Base-by-base conservation (phyloP, 2,329 filamentous ascomycete genomes). In the Talaromyces amestolkiae region DNA sequence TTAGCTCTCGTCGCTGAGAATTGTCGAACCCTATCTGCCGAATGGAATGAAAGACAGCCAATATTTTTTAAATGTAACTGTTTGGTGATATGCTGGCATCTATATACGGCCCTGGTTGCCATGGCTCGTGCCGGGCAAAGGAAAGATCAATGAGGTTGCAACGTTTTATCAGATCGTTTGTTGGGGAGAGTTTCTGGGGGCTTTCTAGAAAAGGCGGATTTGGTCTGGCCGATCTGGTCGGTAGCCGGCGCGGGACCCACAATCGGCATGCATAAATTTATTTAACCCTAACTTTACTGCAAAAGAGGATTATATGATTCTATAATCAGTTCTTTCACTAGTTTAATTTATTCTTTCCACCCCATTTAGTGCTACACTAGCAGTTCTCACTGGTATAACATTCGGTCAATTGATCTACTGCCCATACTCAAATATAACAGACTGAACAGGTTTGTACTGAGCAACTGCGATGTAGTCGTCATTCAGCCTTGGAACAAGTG, bases 371-470 rank as follows among this genome's bases (percentile, higher is more conserved):
- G 27, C 27, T 31, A 31, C 27, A 31, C 27, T 6, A 31, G 3
- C 5, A 31, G 27, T 7, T 31, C 27, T 31, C 27, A 6, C 22
- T 22, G 3, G 1, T 22, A 2, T 22, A 3, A 22, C 27, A 31
- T 31, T 3, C 27, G 27, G 27, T 31, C 6, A 31, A 31, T 31
- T 31, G 5, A 6, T 31, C 27, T 31, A 31, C 27, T 31, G 27
- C 27, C 31, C 53, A 22, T 58, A 43, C n/a, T 45, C 56, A 31
- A 19, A 39, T 41, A 58, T 58, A 13, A 59, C 56, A 43, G 56
- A 43, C 22, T 17, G 15, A 31, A 59, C 56, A 15, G 56, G 13
- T 3, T 8, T 43, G 24, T 59, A 59, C 37, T 43, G 6, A 2
- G 22, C 35, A 2, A 59, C 56, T 37, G 56, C 13, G 7, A 58